Percentiles rank a stretch among this genome's conserved stretches.
Evolutionary conservation across 192 early-diverging fungal species (phyloP).

Genomic region (Pilobolus umbonatus): DNA sequence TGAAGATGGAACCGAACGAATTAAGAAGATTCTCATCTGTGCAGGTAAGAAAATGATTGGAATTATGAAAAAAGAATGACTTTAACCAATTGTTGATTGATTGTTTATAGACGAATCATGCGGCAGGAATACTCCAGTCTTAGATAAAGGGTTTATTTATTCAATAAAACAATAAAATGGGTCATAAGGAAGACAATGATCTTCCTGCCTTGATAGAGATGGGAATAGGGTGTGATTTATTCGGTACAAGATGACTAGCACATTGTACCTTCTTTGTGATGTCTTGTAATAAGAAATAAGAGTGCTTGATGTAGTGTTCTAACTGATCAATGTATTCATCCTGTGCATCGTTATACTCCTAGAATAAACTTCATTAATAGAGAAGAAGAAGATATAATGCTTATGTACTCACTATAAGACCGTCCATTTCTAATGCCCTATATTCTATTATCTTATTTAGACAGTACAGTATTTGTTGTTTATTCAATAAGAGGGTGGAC

Average conservation of each 20-base stretch:
- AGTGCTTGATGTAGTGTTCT: not conserved
- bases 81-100: too few species aligned
- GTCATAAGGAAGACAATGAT: too few species aligned
- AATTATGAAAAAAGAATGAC: slow-evolving; percentile 4
- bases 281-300: not conserved
- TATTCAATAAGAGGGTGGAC: not conserved
- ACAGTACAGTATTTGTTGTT: not conserved
- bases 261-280: not conserved
- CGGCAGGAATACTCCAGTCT: too few species aligned
- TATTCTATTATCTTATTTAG: not conserved
- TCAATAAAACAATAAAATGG: too few species aligned
- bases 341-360: not conserved
- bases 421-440: slow-evolving; percentile 9
- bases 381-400: not conserved
- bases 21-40: slow-evolving; percentile 70
- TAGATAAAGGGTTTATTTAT: too few species aligned
- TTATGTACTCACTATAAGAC: not conserved
- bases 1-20: slow-evolving; percentile 59
- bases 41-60: slow-evolving; percentile 41
- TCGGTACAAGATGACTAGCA: too few species aligned
- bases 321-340: slow-evolving; percentile 1
- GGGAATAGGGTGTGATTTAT: too few species aligned
- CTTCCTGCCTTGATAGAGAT: too few species aligned
- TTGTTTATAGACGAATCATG: too few species aligned
- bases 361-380: too few species aligned